These are phyloP conservation scores for Stachybotrys echinatus DNA, from an alignment of 2,329 filamentous ascomycete species.

Conservation along the genomic window DNA sequence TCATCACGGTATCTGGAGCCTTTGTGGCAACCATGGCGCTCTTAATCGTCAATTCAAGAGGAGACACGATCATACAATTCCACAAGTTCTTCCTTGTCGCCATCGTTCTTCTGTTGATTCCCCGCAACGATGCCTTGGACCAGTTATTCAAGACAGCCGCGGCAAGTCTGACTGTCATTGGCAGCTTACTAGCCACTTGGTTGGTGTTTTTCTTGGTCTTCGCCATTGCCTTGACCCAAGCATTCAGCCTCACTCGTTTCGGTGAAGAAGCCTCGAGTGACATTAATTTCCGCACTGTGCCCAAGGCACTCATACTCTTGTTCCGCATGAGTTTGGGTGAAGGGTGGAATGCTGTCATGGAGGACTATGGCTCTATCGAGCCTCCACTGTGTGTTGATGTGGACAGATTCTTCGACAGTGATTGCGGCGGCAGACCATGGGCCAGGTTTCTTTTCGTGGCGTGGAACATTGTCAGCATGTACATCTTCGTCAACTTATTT, in stretches of 20 bases:
- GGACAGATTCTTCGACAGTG: constrained; percentile 72
- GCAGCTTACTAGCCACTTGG: constrained; percentile 93
- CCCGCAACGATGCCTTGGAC: constrained; percentile 92
- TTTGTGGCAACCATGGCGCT: constrained; percentile 76
- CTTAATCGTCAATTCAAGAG: constrained; percentile 54
- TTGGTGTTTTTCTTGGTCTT: constrained; percentile 95
- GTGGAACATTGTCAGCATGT: constrained; percentile 99
- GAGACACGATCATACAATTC: constrained; percentile 67
- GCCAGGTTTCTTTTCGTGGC: constrained; percentile 84
- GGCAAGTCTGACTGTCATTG: constrained; percentile 83
- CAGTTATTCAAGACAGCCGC: constrained; percentile 98
- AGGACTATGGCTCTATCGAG: constrained; percentile 79
- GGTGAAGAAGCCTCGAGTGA: constrained; percentile 67
- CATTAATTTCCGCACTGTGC: constrained; percentile 88
- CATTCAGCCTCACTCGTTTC: constrained; percentile 91
- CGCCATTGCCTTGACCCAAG: constrained; percentile 92
- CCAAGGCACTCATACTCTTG: constrained; percentile 86
- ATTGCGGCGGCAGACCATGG: constrained; percentile 90
- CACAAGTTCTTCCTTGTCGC: constrained; percentile 94
- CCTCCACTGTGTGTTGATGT: constrained; percentile 75
- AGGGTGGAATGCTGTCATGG: constrained; percentile 96
- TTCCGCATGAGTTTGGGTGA: constrained; percentile 93
- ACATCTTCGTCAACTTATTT: constrained; percentile 97
- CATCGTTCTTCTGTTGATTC: constrained; percentile 84
- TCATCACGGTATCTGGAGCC: constrained; percentile 73